Conservation (phyloP, 306 rosid species). For the Myrica gale region DNA sequence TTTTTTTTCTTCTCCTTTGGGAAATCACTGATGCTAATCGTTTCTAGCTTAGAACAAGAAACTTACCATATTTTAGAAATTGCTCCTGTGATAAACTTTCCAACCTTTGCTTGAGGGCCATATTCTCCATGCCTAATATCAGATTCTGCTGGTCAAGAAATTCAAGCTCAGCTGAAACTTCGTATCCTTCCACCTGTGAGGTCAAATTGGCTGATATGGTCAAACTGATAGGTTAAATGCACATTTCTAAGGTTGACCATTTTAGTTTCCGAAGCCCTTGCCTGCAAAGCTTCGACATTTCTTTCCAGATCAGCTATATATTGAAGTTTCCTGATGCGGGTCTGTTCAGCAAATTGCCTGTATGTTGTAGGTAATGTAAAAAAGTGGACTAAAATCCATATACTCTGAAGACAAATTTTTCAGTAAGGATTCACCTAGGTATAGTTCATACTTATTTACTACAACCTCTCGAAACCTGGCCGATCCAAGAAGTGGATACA, state of each 20-base stretch:
- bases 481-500: no score
- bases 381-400: not conserved
- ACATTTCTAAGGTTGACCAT: not conserved
- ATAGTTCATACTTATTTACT: no score
- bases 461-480: no score
- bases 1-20: no score
- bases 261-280: constrained; percentile 39
- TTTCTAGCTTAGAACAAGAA: constrained; percentile 12
- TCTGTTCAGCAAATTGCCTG: constrained; percentile 97
- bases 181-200: constrained; percentile 84
- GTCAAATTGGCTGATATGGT: not conserved
- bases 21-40: not conserved
- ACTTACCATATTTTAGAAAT: constrained; percentile 84
- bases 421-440: not conserved
- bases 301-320: constrained; percentile 98
- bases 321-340: constrained; percentile 94
- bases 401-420: not conserved
- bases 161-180: constrained; percentile 85
- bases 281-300: constrained; percentile 93
- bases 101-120: constrained; percentile 92
- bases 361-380: not conserved
- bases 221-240: not conserved
- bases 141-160: constrained; percentile 93
- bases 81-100: constrained; percentile 92
- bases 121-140: constrained; percentile 92